A percentile compares a stretch with the other conserved stretches of the same genome.
Evolutionary conservation across 441 rosid genomes (phyloP).

Genomic region (Arabidopsis hybrid): DNA sequence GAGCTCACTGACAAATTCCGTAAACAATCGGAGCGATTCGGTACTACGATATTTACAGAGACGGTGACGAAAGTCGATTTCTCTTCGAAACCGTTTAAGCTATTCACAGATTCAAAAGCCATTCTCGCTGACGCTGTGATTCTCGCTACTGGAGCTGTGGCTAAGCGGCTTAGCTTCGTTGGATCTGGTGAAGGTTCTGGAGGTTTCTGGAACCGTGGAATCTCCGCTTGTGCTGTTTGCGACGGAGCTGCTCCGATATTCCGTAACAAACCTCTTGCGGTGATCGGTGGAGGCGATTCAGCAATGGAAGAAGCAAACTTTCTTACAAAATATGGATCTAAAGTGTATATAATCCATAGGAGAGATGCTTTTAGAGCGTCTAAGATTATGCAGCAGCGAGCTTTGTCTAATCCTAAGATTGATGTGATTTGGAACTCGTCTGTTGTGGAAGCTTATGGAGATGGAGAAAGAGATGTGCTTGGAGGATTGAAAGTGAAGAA

Average conservation of each 20-base stretch:
- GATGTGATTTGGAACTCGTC: constrained; percentile 45
- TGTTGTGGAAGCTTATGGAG: constrained; percentile 47
- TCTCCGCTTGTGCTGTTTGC: constrained; percentile 62
- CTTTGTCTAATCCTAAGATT: constrained; percentile 45
- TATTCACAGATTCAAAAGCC: constrained; percentile 34
- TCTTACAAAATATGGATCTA: constrained; percentile 56
- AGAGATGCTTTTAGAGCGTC: constrained; percentile 58
- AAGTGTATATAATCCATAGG: constrained; percentile 56
- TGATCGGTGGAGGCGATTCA: constrained; percentile 61
- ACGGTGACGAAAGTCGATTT: constrained; percentile 42
- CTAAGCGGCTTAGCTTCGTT: constrained; percentile 47
- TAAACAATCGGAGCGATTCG: constrained; percentile 45
- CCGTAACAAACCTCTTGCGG: constrained; percentile 53
- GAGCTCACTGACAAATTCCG: constrained; percentile 52
- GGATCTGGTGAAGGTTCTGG: constrained; percentile 44
- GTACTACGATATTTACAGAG: constrained; percentile 41
- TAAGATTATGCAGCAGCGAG: constrained; percentile 59
- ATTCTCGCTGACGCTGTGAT: constrained; percentile 46
- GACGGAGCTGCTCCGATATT: constrained; percentile 64
- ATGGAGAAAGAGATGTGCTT: constrained; percentile 39
- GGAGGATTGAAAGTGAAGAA: constrained; percentile 54
- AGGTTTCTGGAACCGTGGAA: constrained; percentile 58
- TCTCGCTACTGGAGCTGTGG: constrained; percentile 57
- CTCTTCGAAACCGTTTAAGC: constrained; percentile 33
- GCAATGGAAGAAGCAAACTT: constrained; percentile 64